These are phyloP conservation scores for Macadamia integrifolia DNA, from an alignment of 164 flowering plant genomes.

Conservation along the genomic window DNA sequence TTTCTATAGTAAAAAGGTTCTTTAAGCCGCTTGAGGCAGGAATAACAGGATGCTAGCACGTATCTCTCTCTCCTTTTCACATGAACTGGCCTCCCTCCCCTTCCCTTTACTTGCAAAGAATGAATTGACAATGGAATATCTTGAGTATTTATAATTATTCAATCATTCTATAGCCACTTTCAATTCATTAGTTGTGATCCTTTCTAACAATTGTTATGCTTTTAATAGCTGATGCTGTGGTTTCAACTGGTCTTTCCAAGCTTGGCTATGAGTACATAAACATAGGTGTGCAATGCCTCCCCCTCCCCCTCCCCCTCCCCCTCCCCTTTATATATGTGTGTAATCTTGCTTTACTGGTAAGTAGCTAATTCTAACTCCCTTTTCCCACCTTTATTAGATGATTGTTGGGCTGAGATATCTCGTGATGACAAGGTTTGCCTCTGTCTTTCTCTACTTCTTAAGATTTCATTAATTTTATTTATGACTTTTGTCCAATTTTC, in stretches of 20 bases:
- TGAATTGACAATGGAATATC: too few species aligned
- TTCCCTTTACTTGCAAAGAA: too few species aligned
- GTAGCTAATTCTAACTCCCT: not conserved
- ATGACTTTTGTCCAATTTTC: too few species aligned
- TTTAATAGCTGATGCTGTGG: slow-evolving; percentile 54
- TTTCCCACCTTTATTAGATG: slow-evolving; percentile 35
- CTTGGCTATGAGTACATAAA: slow-evolving; percentile 51
- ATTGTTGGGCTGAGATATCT: slow-evolving; percentile 60
- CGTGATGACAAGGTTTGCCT: slow-evolving; percentile 31
- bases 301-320: not conserved
- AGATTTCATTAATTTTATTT: not conserved
- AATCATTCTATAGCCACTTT: too few species aligned
- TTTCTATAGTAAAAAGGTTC: too few species aligned
- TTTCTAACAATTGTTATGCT: not conserved
- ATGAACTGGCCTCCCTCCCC: too few species aligned
- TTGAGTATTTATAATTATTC: too few species aligned
- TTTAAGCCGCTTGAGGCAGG: too few species aligned
- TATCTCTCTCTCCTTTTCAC: too few species aligned
- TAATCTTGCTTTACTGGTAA: slow-evolving; percentile 3
- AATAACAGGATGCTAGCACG: too few species aligned
- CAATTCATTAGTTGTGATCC: too few species aligned
- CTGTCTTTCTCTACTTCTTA: not conserved
- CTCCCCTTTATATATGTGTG: too few species aligned
- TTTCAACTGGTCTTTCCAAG: slow-evolving; percentile 49
- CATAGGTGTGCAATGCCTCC: slow-evolving; percentile 30